Percentiles rank a stretch among this genome's conserved stretches.
These are phyloP conservation scores for Hypoxylon sp. DNA, from an alignment of 2,329 filamentous ascomycete genomes.

Conservation along the genomic window DNA sequence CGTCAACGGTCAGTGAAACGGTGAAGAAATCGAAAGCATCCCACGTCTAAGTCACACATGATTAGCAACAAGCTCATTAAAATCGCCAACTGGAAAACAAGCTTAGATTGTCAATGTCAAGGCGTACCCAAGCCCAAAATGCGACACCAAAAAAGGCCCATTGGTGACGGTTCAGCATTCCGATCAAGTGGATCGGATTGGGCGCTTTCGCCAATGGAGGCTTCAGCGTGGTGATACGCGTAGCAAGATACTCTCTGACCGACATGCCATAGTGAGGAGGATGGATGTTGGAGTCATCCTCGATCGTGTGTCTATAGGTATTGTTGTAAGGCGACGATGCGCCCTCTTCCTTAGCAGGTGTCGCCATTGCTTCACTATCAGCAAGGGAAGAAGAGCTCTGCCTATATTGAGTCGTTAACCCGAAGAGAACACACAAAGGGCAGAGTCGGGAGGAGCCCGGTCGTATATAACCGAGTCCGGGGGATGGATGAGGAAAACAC, in stretches of 20 bases:
- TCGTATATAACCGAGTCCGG: conserved; percentile 36
- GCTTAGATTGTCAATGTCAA: neutral
- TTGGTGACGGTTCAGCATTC: conserved; percentile 63
- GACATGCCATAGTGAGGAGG: conserved; percentile 65
- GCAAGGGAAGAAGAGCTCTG: conserved; percentile 23
- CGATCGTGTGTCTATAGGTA: conserved; percentile 11
- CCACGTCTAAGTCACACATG: conserved; percentile 61
- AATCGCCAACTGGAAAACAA: conserved; percentile 3
- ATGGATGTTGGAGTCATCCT: conserved; percentile 46
- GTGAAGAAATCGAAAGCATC: conserved; percentile 77
- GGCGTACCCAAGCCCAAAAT: conserved; percentile 68
- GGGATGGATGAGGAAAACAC: conserved; percentile 4
- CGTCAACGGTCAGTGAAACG: conserved; percentile 69
- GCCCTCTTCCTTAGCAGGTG: conserved; percentile 23
- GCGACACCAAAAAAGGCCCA: conserved; percentile 69
- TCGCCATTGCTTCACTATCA: conserved; percentile 34
- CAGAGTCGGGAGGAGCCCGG: conserved; percentile 29
- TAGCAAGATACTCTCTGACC: conserved; percentile 60
- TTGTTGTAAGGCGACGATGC: conserved; percentile 16
- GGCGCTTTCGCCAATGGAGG: conserved; percentile 67
- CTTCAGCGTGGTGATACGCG: conserved; percentile 68
- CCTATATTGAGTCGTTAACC: conserved; percentile 14
- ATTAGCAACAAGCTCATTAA: conserved; percentile 24
- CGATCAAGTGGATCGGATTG: conserved; percentile 65
- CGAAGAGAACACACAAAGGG: conserved; percentile 27